Evolutionary conservation across 2,329 filamentous ascomycete genomes (phyloP), one percentile per base, ranked within the genome.

Genomic region (Trichoderma asperellum): DNA sequence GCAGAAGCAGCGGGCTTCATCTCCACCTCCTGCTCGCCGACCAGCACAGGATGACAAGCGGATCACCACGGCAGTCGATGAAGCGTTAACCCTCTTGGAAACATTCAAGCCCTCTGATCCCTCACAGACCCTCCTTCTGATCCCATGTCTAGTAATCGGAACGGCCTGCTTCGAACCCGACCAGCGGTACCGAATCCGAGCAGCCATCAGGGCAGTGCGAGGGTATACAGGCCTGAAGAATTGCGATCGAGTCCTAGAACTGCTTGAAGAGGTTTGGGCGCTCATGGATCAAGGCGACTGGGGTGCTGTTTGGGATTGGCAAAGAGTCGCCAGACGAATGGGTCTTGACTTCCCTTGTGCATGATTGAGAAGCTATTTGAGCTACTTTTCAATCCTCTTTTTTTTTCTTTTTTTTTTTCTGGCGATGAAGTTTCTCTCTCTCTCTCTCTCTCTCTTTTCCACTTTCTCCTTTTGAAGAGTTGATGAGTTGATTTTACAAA

Each of bases 301-400:
- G 84, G 73, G 81, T 32, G 81, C 82, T 21, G 87, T 86, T 8
- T 91, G 88, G 88, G 88, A 91, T 75, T 90, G 88, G 88, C 87
- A 89, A 71, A 80, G 80, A 4, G 82, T 89, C 34, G 87, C 87
- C 1, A 78, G 81, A 65, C 74, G 79, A 8, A 83, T 88, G 77
- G 82, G 81, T 0, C 80, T 89, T 43, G 85, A 89, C 76, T 89
- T 89, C 73, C 79, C 88, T 2, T 87, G 86, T 75, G 77, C 80
- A 29, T 82, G 71, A 79, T 49, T 43, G 37, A 21, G 10, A 21
- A 49, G 43, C 43, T 11, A 37, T 10, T 32, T 27, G 53, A 35
- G 21, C 40, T 14, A 18, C 4, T n/a, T 21, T 12, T 37, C n/a
- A 4, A 18, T 55, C 16, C 21, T 34, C 10, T n/a, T 40, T 58